Evolutionary conservation across 495 filamentous ascomycete species (phyloP), one percentile per base, ranked within the genome.

Genomic region (Penicillium cinerascens): DNA sequence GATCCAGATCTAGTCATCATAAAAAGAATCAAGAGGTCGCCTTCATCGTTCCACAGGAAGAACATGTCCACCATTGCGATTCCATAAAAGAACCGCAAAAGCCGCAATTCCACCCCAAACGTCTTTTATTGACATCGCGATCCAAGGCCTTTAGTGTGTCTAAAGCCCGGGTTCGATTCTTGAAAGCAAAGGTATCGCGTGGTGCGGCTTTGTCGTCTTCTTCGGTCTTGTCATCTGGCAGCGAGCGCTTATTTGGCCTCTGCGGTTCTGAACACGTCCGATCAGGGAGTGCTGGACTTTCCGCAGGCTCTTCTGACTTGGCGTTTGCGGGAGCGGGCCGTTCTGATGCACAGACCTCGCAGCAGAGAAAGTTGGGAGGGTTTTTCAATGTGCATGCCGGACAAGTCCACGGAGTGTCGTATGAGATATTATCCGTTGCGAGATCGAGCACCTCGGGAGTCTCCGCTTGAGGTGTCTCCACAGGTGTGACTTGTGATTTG

Each of bases 361-460:
- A 97, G 57, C 77, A 79, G 9, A 88, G 75, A 55, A 77, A 89
- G 20, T 69, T 79, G 23, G 77, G 54, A 3, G 87, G 84, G 59
- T 97, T 97, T 44, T 84, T 80, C n/a, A 93, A 78, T 0, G 92
- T 97, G 62, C 92, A 96, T 27, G 82, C 76, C 18, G 75, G 73
- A 56, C 92, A 97, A 10, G 78, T 75, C 92, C 92, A 97, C 33
- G 77, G 72, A 38, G 52, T 23, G 6, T 72, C 62, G 36, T 73
- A 70, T 4, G 56, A 54, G 17, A 49, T 63, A 35, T 64, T 69
- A 33, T 72, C 66, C n/a, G 54, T 46, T 4, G 56, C 58, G 1
- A 58, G 49, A 33, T 62, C 47, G 7, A 59, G 25, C 3, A 43
- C 42, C 3, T 55, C 55, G 8, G 37, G 22, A 21, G 29, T 39